phyloP scores from a whole-genome alignment of 768 basidiomycete genomes.

The Mycena crocata region DNA sequence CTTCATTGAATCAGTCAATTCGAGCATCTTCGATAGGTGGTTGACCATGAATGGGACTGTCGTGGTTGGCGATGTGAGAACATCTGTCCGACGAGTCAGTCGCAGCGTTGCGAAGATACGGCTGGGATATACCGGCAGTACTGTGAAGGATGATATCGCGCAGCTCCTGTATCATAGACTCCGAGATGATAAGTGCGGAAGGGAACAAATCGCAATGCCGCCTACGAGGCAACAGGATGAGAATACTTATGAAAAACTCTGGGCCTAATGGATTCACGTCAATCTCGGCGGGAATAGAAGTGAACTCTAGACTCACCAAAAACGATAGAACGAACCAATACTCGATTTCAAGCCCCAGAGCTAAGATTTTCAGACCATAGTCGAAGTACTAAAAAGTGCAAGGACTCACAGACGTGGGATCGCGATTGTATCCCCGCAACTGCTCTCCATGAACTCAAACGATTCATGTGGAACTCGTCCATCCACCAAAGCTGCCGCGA shows the following conservation, averaged over 20 bases:
- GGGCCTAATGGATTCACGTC: neutral
- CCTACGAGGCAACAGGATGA: neutral
- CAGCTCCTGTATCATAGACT: neutral
- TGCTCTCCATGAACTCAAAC: neutral
- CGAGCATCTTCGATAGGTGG: neutral
- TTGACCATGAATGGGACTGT: neutral
- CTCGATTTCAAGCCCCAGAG: neutral
- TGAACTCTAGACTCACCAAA: neutral
- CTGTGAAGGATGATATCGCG: neutral
- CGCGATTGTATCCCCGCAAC: neutral
- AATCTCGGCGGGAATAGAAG: neutral
- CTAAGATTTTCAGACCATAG: neutral
- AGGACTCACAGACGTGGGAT: neutral
- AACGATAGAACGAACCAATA: neutral
- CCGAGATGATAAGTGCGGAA: neutral
- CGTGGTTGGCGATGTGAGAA: conserved; percentile 2
- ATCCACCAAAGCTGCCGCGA: neutral
- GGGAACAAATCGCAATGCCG: conserved; percentile 9
- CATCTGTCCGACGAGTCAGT: too few species aligned
- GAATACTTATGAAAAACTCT: neutral
- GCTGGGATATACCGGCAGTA: conserved; percentile 7
- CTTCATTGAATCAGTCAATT: neutral
- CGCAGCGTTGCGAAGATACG: too few species aligned
- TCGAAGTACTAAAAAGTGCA: neutral
- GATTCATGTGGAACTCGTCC: neutral